Evolutionary conservation across 352 stramenopile genomes (phyloP).

Genomic region (Phytopythium ostracodes): DNA sequence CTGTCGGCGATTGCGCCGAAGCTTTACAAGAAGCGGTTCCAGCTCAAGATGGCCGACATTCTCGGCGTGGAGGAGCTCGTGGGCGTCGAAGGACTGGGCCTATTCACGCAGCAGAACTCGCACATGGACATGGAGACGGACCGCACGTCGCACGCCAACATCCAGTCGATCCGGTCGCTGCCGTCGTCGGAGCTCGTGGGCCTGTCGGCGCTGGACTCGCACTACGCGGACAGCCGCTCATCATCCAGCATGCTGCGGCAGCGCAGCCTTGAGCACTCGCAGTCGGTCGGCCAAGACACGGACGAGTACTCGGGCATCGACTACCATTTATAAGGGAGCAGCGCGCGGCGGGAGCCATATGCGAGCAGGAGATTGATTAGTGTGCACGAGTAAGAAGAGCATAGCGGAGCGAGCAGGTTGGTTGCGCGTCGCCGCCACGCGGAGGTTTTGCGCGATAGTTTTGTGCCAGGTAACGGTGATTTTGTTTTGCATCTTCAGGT

Average conservation of each 20-base stretch:
- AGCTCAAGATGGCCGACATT: slow-evolving; percentile 85
- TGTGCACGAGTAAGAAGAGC: neutral
- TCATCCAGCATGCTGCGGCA: slow-evolving; percentile 45
- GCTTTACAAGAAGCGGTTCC: slow-evolving; percentile 84
- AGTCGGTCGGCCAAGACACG: slow-evolving; percentile 72
- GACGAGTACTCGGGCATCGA: slow-evolving; percentile 84
- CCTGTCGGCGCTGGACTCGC: slow-evolving; percentile 49
- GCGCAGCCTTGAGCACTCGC: slow-evolving; percentile 57
- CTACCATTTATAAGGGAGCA: slow-evolving; percentile 66
- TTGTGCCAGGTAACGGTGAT: neutral
- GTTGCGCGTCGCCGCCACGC: neutral
- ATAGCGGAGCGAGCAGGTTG: neutral
- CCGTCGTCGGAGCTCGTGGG: slow-evolving; percentile 61
- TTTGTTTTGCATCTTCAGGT: neutral
- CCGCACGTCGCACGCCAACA: slow-evolving; percentile 46
- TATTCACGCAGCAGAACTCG: slow-evolving; percentile 83
- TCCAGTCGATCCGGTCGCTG: slow-evolving; percentile 72
- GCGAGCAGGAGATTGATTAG: neutral
- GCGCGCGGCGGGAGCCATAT: neutral
- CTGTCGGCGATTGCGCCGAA: slow-evolving; percentile 82
- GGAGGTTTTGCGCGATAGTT: neutral
- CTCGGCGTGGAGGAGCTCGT: slow-evolving; percentile 74
- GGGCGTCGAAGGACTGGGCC: slow-evolving; percentile 40
- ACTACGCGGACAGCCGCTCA: slow-evolving; percentile 55
- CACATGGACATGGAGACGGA: slow-evolving; percentile 86